Evolutionary conservation across 371 early-diverging fungal genomes (phyloP).

Genomic region (Mucor racemosus): DNA sequence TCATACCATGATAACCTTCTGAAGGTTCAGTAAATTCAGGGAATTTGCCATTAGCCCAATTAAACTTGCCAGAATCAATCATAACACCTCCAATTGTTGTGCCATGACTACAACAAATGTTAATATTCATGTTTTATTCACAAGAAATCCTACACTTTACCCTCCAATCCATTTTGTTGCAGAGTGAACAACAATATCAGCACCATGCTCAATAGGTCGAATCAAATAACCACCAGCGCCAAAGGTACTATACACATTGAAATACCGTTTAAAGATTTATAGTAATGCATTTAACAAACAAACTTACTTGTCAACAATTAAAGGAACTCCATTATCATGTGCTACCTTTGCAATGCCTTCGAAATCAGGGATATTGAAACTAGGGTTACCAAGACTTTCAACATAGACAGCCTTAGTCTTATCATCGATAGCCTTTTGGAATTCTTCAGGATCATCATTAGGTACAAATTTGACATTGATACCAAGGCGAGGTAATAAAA

Average conservation of each 20-base stretch:
- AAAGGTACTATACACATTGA: slow-evolving; percentile 74
- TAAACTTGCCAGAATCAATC: slow-evolving; percentile 84
- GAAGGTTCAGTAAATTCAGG: slow-evolving; percentile 86
- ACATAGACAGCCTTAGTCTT: slow-evolving; percentile 85
- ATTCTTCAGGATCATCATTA: slow-evolving; percentile 64
- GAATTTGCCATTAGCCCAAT: slow-evolving; percentile 88
- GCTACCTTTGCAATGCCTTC: slow-evolving; percentile 75
- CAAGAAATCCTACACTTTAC: slow-evolving; percentile 50
- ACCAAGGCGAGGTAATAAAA: slow-evolving; percentile 77
- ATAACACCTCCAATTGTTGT: slow-evolving; percentile 81
- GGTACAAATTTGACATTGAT: slow-evolving; percentile 76
- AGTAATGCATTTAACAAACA: neutral
- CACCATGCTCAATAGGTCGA: slow-evolving; percentile 87
- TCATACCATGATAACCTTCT: slow-evolving; percentile 84
- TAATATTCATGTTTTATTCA: neutral
- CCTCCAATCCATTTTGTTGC: slow-evolving; percentile 87
- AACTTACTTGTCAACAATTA: slow-evolving; percentile 82
- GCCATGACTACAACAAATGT: slow-evolving; percentile 54
- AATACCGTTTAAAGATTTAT: too few species aligned
- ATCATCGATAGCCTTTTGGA: slow-evolving; percentile 73
- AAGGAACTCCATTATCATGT: slow-evolving; percentile 78
- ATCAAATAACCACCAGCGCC: slow-evolving; percentile 90
- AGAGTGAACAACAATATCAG: slow-evolving; percentile 89
- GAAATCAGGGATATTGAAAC: slow-evolving; percentile 81
- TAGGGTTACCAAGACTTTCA: slow-evolving; percentile 88